Percentiles rank a stretch among this genome's conserved stretches.
Conservation (phyloP, 2,329 filamentous ascomycete genomes). For the Cladosporium sp. region DNA sequence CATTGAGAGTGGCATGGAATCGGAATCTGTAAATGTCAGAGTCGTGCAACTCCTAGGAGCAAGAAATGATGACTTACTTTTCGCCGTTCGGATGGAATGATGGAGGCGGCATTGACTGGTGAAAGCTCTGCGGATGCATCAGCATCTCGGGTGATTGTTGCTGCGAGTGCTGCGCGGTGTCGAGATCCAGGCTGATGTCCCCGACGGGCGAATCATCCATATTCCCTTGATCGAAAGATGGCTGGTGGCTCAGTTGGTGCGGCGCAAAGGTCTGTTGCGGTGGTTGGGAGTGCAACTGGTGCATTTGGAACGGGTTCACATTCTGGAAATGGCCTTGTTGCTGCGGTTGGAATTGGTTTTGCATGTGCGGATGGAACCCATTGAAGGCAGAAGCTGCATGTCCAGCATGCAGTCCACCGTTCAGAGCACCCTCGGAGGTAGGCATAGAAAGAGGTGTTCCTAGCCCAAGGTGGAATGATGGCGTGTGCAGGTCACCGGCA, state of each 20-base stretch:
- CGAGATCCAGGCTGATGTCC: conserved; percentile 51
- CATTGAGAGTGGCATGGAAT: conserved; percentile 84
- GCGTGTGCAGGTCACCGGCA: conserved; percentile 83
- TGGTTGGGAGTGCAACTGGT: conserved; percentile 32
- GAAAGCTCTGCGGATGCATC: conserved; percentile 49
- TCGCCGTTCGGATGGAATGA: conserved; percentile 39
- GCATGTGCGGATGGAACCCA: conserved; percentile 58
- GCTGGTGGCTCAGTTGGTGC: conserved; percentile 74
- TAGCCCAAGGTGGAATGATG: conserved; percentile 68
- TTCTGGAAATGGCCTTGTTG: conserved; percentile 50
- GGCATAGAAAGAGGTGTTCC: conserved; percentile 79
- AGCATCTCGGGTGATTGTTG: conserved; percentile 57
- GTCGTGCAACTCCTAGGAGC: not conserved
- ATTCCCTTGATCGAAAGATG: conserved; percentile 65
- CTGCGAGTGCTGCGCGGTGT: conserved; percentile 57
- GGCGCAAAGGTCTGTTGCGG: conserved; percentile 61
- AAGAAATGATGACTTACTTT: conserved; percentile 29
- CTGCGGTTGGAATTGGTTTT: conserved; percentile 55
- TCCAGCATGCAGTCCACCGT: conserved; percentile 59
- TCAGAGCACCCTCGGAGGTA: conserved; percentile 63
- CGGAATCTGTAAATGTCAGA: conserved; percentile 63
- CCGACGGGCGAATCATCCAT: conserved; percentile 64
- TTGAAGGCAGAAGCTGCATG: conserved; percentile 58
- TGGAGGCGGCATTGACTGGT: conserved; percentile 44
- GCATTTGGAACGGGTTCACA: conserved; percentile 66